Conservation (phyloP, 352 stramenopile genomes). For the Pythium aristosporum region DNA sequence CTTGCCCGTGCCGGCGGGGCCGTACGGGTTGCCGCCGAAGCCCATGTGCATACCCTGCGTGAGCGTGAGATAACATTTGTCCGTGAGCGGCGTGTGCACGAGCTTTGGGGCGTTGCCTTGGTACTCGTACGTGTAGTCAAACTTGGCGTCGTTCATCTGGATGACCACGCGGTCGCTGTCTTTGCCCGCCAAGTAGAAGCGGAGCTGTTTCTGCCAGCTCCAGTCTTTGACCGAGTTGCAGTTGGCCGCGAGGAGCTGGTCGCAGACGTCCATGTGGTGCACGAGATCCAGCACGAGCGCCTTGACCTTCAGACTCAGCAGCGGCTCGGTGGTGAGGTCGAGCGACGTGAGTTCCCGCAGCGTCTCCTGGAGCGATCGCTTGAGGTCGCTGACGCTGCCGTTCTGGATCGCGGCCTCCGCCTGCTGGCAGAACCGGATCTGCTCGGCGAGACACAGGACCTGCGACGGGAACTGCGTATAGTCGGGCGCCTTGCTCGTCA, state of each 20-base stretch:
- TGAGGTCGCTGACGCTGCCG: conserved; percentile 64
- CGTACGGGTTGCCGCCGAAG: conserved; percentile 89
- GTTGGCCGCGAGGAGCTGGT: conserved; percentile 75
- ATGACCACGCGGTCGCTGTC: conserved; percentile 30
- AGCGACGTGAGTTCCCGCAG: conserved; percentile 73
- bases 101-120: conserved; percentile 88
- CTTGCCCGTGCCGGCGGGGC: conserved; percentile 90
- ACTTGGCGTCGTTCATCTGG: conserved; percentile 56
- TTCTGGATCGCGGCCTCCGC: conserved; percentile 85
- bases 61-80: conserved; percentile 90
- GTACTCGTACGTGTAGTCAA: conserved; percentile 91
- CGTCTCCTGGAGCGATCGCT: conserved; percentile 58
- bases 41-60: conserved; percentile 84
- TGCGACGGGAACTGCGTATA: conserved; percentile 90
- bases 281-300: conserved; percentile 94
- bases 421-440: conserved; percentile 91
- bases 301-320: conserved; percentile 95
- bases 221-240: conserved; percentile 62
- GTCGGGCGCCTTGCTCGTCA: conserved; percentile 72
- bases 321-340: conserved; percentile 82
- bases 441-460: conserved; percentile 90
- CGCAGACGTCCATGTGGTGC: conserved; percentile 94
- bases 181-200: conserved; percentile 67
- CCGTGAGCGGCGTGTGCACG: conserved; percentile 88
- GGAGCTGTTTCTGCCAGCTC: conserved; percentile 89